A percentile compares a stretch with the other conserved stretches of the same genome.
These are phyloP conservation scores for Grosmannia serpens DNA, from an alignment of 2,329 filamentous ascomycete species.

Conservation along the genomic window DNA sequence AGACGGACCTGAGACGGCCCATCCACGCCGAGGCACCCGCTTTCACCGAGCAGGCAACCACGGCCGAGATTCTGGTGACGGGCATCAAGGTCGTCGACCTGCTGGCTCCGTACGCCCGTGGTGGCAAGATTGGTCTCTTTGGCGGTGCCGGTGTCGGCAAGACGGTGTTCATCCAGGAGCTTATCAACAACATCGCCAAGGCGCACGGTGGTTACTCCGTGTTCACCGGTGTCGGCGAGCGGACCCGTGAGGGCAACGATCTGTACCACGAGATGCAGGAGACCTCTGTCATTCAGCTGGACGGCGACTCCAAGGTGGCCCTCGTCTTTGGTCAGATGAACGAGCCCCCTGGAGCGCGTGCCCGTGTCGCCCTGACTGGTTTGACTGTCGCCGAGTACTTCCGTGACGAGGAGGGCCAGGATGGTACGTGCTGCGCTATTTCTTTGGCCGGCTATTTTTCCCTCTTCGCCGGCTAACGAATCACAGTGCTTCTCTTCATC, in stretches of 20 bases:
- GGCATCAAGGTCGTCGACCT: constrained; percentile 99
- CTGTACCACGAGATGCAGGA: constrained; percentile 99
- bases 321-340: constrained; percentile 99
- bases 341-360: constrained; percentile 98
- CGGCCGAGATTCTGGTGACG: constrained; percentile 91
- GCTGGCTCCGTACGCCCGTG: constrained; percentile 97
- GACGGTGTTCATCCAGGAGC: constrained; percentile 99
- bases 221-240: constrained; percentile 99
- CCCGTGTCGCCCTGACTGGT: constrained; percentile 97
- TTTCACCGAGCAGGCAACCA: constrained; percentile 93
- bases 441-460: no score
- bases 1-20: constrained; percentile 72
- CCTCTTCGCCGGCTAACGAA: background rate
- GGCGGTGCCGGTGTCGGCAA: constrained; percentile 99
- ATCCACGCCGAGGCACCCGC: constrained; percentile 90
- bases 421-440: constrained; percentile 45
- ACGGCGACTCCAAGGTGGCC: constrained; percentile 98
- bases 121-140: constrained; percentile 99
- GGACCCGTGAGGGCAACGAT: constrained; percentile 99
- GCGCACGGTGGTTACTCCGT: constrained; percentile 99
- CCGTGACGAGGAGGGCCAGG: constrained; percentile 65
- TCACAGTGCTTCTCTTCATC: constrained; percentile 87
- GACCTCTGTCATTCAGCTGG: constrained; percentile 97
- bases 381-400: constrained; percentile 75
- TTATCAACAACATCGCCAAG: constrained; percentile 99